A percentile compares a stretch with the other conserved stretches of the same genome.
Evolutionary conservation across 495 filamentous ascomycete species (phyloP).

Genomic region (Talaromyces liani): DNA sequence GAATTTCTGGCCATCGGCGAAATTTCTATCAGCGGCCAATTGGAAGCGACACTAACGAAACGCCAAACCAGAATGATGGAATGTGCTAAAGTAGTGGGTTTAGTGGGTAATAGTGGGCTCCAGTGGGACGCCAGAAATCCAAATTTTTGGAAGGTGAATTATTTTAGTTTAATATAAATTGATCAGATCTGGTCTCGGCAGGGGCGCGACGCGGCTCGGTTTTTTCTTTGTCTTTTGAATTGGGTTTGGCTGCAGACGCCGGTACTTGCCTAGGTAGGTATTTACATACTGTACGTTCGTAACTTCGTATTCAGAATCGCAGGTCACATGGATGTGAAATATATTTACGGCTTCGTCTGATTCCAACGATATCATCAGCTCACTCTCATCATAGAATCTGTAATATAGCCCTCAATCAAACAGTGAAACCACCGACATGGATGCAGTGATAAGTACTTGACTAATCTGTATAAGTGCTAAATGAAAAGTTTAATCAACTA

Average conservation of each 20-base stretch:
- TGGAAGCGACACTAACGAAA: background rate
- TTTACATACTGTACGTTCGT: background rate
- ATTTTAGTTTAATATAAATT: background rate
- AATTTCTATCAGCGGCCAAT: constrained; percentile 1
- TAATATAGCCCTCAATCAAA: background rate
- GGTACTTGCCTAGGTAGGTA: background rate
- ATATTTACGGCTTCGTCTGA: background rate
- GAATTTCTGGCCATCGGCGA: background rate
- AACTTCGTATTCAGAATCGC: background rate
- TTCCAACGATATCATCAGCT: background rate
- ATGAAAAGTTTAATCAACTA: constrained; percentile 1
- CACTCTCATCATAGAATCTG: background rate
- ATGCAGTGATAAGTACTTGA: background rate
- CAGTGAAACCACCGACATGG: background rate
- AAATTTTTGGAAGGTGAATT: background rate
- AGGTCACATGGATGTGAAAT: background rate
- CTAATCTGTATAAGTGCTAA: background rate
- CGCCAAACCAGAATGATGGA: constrained; percentile 7
- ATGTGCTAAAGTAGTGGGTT: background rate
- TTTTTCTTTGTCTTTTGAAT: background rate
- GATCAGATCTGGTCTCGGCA: constrained; percentile 1
- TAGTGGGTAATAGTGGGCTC: background rate
- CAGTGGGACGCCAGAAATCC: background rate
- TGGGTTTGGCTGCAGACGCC: background rate
- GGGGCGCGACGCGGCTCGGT: constrained; percentile 1